Evolutionary conservation across 1,139 yeast genomes (phyloP), one percentile per base, ranked within the genome.

Genomic region (Ogataea hybrid): DNA sequence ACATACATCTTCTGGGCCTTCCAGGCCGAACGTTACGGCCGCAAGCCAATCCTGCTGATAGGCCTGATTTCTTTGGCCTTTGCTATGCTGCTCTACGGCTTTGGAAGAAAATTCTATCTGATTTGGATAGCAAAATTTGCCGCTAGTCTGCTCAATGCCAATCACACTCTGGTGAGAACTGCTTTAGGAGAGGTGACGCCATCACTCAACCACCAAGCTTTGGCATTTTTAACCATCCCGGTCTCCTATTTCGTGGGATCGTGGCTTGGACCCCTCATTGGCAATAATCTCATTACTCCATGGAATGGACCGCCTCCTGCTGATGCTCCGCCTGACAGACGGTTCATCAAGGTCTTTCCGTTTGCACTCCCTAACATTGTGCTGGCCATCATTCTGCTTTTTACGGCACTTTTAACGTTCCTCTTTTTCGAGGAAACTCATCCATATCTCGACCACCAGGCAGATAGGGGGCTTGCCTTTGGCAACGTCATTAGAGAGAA

Each of bases 1-100:
- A 74, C 78, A 27, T 73, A 79, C 28, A 70, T 78, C 18, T 69
- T 72, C 44, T 80, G 86, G 86, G 83, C 85, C 12, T 62, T 66
- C 31, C 56, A 75, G 37, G 70, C 80, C 33, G 82, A 80, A 50
- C 60, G 54, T 25, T 64, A 72, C 33, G 87, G 87, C 12, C 64
- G 86, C 25, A 81, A 81, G 48, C 69, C 71, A 2, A 70, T 79
- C 16, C 53, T 80, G 11, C 50, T 78, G 34, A 57, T 67, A 25
- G 84, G 86, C 1, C 60, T 78, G 16, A 37, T 62, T 3, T 84
- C 84, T 2, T 69, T 81, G 1, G 64, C 73, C 6, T 16, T 70
- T 6, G 70, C 79, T 14, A 59, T 78, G 58, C 47, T 79, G 28
- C 47, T 71, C 15, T 72, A 80, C 51, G 87, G 86, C 0, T 72